These are phyloP conservation scores for Sarocladium strictum DNA, from an alignment of 2,329 filamentous ascomycete genomes.

Conservation along the genomic window DNA sequence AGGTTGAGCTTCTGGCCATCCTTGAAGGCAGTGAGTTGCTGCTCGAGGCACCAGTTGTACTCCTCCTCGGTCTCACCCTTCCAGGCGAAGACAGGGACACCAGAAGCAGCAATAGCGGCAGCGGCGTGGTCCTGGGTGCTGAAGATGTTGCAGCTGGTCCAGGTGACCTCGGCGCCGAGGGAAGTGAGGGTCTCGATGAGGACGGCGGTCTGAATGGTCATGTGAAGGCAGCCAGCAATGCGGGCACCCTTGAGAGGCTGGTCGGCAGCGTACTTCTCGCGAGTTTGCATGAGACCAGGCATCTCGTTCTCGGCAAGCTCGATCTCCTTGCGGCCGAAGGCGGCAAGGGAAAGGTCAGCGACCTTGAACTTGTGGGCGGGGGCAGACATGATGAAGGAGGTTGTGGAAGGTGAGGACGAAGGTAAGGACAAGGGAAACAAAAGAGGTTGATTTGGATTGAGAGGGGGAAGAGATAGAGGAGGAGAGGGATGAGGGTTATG, in stretches of 20 bases:
- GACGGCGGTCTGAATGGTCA: conserved; percentile 99
- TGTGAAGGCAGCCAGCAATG: conserved; percentile 97
- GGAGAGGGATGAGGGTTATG: conserved; percentile 1
- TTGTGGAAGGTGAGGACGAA: conserved; percentile 17
- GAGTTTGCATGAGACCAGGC: conserved; percentile 96
- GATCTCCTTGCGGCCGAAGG: conserved; percentile 98
- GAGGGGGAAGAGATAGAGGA: conserved; percentile 9
- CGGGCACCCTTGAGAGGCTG: conserved; percentile 92
- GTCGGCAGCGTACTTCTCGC: conserved; percentile 82
- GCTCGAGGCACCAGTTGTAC: conserved; percentile 99
- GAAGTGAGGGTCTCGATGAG: conserved; percentile 95
- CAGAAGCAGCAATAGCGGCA: conserved; percentile 88
- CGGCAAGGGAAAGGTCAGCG: conserved; percentile 93
- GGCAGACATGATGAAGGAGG: conserved; percentile 53
- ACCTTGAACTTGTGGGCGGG: conserved; percentile 96
- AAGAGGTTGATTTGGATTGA: conserved; percentile 11
- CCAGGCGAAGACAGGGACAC: conserved; percentile 78
- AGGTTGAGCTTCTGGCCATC: conserved; percentile 95
- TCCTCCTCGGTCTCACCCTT: conserved; percentile 97
- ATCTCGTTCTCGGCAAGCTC: conserved; percentile 95
- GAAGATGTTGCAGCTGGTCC: conserved; percentile 99
- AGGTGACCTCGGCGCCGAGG: conserved; percentile 97
- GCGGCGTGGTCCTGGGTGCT: conserved; percentile 98
- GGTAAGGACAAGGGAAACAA: conserved; percentile 18
- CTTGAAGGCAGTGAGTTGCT: conserved; percentile 96